Base-by-base conservation (phyloP, 176 grass and related monocot genomes). In the Pontederia crassipes region DNA sequence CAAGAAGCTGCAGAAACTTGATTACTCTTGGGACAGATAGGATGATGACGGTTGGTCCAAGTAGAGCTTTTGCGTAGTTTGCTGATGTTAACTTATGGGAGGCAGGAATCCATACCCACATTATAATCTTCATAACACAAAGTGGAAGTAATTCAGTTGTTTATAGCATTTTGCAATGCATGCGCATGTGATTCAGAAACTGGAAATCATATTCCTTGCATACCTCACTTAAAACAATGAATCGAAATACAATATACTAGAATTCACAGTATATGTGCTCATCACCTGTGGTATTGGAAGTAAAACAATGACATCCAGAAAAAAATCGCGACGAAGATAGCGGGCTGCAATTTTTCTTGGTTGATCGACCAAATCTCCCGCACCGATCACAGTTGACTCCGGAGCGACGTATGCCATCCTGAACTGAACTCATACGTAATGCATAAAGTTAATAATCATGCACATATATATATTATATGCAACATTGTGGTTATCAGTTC, bases 371-470 rank as follows among this genome's bases (percentile, higher is more conserved):
- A 97, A 77, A 72, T 91, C 92, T 72, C 92, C 84, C 54, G 87
- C 83, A 54, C 87, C 87, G 46, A 97, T 83, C 53, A 91, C 92
- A 69, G 87, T 84, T 16, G 92, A 91, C 66, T 97, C 84, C 28
- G 92, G 92, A 64, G 87, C 87, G 67, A 97, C 81, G 80, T 91
- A 97, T 70, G 93, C 93, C 62, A 97, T 45, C 64, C 93, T 81
- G 76, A 97, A 97, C 93, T 97, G 83, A 72, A 81, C 78, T 40
- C 2, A 40, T 40, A 40, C 0, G 32, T 40, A 40, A 40, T 40
- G 32, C 32, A 40, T 2, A 40, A 40, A 3, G 6, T 40, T 7
- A 40, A 40, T 4, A 40, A 40, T 40, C 32, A 40, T 40, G 32
- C 32, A 40, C 20, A 24, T 24, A 24, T 24, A 24, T 24, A 24